phyloP scores from a whole-genome alignment of 441 rosid genomes.

The Hura crepitans region DNA sequence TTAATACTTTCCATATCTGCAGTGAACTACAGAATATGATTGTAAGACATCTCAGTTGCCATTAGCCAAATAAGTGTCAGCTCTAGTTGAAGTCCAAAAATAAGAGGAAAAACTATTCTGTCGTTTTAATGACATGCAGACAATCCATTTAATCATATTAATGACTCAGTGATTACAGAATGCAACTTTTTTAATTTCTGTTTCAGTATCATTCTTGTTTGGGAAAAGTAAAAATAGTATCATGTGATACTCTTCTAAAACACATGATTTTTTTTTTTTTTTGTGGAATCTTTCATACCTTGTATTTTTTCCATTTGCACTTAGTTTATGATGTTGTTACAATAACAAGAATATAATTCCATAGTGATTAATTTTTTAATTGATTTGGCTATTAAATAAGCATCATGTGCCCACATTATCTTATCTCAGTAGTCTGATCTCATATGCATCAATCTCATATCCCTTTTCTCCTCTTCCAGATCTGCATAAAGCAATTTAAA shows the following conservation, averaged over 20 bases:
- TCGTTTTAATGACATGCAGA: background rate
- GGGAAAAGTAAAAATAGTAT: background rate
- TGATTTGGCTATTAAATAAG: background rate
- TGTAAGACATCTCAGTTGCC: background rate
- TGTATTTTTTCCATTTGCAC: background rate
- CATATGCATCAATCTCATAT: too few relatives aligned
- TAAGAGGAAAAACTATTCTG: background rate
- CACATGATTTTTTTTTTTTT: background rate
- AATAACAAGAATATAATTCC: background rate
- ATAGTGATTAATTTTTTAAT: background rate
- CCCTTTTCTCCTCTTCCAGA: too few relatives aligned
- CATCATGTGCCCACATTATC: background rate
- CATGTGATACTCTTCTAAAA: background rate
- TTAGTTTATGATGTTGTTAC: background rate
- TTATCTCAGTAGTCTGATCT: too few relatives aligned
- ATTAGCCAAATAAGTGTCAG: background rate
- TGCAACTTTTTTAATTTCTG: background rate
- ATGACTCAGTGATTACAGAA: background rate
- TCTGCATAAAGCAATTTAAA: too few relatives aligned
- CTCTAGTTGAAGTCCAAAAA: background rate
- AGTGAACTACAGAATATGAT: background rate
- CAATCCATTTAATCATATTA: background rate
- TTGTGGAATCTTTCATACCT: background rate
- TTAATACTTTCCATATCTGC: background rate
- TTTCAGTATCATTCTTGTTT: background rate